Evolutionary conservation across 768 basidiomycete genomes (phyloP).

Genomic region (Mycena capillaripes): DNA sequence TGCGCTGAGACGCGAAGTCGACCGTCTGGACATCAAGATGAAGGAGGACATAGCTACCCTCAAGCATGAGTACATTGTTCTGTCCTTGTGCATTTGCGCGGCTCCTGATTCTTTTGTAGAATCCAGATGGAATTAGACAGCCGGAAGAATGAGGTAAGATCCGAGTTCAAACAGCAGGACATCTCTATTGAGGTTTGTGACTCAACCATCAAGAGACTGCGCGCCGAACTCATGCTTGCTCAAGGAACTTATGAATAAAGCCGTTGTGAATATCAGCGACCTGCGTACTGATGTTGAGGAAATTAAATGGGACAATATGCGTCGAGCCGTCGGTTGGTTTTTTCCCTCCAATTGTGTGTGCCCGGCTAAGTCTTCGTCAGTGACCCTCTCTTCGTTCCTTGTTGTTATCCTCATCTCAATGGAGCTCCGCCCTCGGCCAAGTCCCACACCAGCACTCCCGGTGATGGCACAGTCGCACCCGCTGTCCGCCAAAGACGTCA

Average conservation of each 20-base stretch:
- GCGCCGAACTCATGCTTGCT: background rate
- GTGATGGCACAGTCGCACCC: constrained; percentile 44
- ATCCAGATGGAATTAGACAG: constrained; percentile 98
- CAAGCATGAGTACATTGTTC: constrained; percentile 87
- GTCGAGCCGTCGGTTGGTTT: constrained; percentile 80
- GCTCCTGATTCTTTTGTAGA: constrained; percentile 55
- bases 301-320: constrained; percentile 91
- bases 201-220: background rate
- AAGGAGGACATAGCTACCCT: constrained; percentile 92
- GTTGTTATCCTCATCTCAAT: constrained; percentile 77
- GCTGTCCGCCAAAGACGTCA: constrained; percentile 48
- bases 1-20: constrained; percentile 89
- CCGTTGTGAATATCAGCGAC: constrained; percentile 81
- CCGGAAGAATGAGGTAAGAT: constrained; percentile 90
- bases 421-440: constrained; percentile 71
- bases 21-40: constrained; percentile 89
- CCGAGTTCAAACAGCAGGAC: constrained; percentile 87
- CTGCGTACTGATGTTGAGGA: constrained; percentile 87
- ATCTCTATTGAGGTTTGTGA: constrained; percentile 82
- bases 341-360: background rate
- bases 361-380: constrained; percentile 50
- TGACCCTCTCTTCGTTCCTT: constrained; percentile 74
- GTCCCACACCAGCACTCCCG: constrained; percentile 42
- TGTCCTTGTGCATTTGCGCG: constrained; percentile 6
- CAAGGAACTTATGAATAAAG: constrained; percentile 83